Percentiles rank a stretch among this genome's conserved stretches.
phyloP scores from a whole-genome alignment of 495 filamentous ascomycete species.

The Hypomontagnella monticulosa region DNA sequence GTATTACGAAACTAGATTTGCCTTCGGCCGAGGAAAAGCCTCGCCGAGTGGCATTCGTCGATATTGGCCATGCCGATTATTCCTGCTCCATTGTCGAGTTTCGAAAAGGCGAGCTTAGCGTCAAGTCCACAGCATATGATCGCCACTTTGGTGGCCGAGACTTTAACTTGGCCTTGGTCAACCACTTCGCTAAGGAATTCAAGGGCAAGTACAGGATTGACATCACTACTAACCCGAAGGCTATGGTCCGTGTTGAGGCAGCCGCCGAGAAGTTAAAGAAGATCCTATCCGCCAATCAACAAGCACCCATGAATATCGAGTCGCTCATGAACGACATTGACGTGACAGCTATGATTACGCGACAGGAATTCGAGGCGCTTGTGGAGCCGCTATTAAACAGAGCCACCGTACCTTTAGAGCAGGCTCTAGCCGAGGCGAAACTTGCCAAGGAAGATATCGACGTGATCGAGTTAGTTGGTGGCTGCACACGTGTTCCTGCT shows the following conservation, averaged over 20 bases:
- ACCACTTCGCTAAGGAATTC: conserved; percentile 95
- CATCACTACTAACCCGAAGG: conserved; percentile 88
- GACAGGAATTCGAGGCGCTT: conserved; percentile 92
- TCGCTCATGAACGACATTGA: conserved; percentile 98
- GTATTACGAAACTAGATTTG: conserved; percentile 96
- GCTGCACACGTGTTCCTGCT: conserved; percentile 91
- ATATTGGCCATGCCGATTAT: conserved; percentile 97
- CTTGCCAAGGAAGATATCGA: conserved; percentile 93
- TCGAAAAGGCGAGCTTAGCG: conserved; percentile 93
- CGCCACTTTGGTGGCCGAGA: conserved; percentile 97
- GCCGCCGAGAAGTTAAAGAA: conserved; percentile 99
- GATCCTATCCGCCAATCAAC: conserved; percentile 93
- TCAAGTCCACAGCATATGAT: conserved; percentile 93
- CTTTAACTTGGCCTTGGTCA: conserved; percentile 93
- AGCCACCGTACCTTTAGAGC: conserved; percentile 78
- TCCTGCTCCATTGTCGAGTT: conserved; percentile 95
- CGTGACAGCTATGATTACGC: conserved; percentile 87
- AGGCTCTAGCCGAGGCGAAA: conserved; percentile 91
- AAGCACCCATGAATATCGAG: conserved; percentile 96
- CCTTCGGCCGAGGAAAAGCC: conserved; percentile 92
- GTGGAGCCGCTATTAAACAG: conserved; percentile 85
- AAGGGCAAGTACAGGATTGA: conserved; percentile 92
- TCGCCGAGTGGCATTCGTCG: conserved; percentile 88
- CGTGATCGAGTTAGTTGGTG: conserved; percentile 91
- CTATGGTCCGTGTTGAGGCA: conserved; percentile 81